Evolutionary conservation across 2,329 filamentous ascomycete species (phyloP), one percentile per base, ranked within the genome.

Genomic region (Aspergillus aculeatinus): DNA sequence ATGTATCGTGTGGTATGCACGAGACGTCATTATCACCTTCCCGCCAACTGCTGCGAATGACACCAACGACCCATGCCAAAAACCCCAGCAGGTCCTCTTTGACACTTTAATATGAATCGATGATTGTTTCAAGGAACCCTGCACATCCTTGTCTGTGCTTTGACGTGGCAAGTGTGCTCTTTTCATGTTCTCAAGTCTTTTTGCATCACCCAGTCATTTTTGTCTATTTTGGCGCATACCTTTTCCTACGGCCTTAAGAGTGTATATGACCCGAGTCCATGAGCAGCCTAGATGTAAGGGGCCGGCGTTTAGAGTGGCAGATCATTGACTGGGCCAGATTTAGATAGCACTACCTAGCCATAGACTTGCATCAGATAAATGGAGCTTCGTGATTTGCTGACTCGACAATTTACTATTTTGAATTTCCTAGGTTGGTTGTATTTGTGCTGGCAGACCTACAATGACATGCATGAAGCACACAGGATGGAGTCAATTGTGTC

Each of bases 31-130:
- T 56, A 7, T 62, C 63, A 14, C 54, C 63, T 14, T 39, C 62
- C 2, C 58, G 39, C 11, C 39, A 56, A 16, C 39, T 58, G n/a
- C 61, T 66, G 10, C 63, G 52, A 29, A 67, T 67, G 66, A 67
- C 62, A 19, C 60, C 63, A 39, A 56, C 59, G 51, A 58, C 57
- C 12, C 58, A 60, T 53, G 55, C 42, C 11, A 39, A 31, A 23
- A 31, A 55, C 44, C 19, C 51, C 27, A 48, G 39, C 27, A 48
- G 31, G 14, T 14, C 49, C 5, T 47, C 49, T 12, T 12, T 11
- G 5, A 50, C 9, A 50, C 49, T 12, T 5, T 11, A 11, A 50
- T 3, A 50, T 49, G 48, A 49, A 49, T 5, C 3, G 19, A 48
- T 33, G 31, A 33, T 12, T 33, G 5, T 12, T 9, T 12, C 35